Conservation (phyloP, 2,329 filamentous ascomycete genomes). For the Aspergillus pseudoviridinutans region DNA sequence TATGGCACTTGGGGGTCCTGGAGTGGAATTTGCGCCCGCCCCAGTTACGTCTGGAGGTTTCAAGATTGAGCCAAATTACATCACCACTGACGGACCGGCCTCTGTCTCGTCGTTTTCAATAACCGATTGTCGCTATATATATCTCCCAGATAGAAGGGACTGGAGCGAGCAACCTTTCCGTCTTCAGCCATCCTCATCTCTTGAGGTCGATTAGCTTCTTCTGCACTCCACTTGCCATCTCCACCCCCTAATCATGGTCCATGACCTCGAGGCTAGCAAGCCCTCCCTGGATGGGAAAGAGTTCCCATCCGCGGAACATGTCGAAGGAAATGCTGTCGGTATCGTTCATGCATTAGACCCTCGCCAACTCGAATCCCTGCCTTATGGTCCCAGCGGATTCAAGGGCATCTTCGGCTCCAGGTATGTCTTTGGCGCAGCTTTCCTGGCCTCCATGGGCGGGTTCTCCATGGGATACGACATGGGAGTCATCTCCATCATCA, state of each 20-base stretch:
- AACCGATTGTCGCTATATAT: background rate
- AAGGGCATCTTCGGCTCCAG: conserved; percentile 32
- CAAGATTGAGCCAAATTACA: background rate
- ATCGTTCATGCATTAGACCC: background rate
- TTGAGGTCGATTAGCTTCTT: background rate
- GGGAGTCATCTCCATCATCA: conserved; percentile 43
- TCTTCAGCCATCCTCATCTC: background rate
- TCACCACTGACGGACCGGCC: background rate
- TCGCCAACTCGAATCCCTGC: background rate
- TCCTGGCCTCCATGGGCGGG: conserved; percentile 41
- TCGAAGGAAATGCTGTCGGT: background rate
- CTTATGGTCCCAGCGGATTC: conserved; percentile 29
- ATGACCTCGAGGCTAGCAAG: background rate
- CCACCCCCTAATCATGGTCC: background rate
- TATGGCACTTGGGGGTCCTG: background rate
- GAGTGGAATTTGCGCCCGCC: background rate
- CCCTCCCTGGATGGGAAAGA: background rate
- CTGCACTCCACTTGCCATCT: background rate
- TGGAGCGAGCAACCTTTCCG: background rate
- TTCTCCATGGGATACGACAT: conserved; percentile 44
- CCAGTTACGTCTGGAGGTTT: background rate
- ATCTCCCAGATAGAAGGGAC: background rate
- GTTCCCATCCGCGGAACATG: background rate
- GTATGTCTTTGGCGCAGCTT: conserved; percentile 41
- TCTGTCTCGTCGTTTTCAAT: background rate